Conservation (phyloP, 805 yeast species). For the Starmerella floricola region DNA sequence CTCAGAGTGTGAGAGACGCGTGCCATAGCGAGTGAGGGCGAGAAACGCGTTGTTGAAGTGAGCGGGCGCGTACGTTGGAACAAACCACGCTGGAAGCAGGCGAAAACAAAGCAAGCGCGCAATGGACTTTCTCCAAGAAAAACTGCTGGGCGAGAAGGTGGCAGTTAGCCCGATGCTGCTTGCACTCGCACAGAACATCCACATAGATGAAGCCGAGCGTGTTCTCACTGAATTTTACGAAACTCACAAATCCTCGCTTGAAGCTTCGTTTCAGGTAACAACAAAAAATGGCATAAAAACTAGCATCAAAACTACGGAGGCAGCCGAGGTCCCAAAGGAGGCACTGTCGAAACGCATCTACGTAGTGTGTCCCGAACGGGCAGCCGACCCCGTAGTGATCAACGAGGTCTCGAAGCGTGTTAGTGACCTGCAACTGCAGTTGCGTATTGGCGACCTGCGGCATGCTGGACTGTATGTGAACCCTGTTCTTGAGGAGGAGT, state of each 20-base stretch:
- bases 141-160: slow-evolving; percentile 7
- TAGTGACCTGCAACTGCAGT: slow-evolving; percentile 1
- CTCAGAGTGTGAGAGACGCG: too few relatives aligned
- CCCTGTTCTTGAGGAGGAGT: slow-evolving; percentile 6
- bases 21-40: too few relatives aligned
- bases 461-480: slow-evolving; percentile 6
- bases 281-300: not conserved
- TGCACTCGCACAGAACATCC: slow-evolving; percentile 3
- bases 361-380: slow-evolving; percentile 7
- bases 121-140: slow-evolving; percentile 10
- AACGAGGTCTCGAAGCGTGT: slow-evolving; percentile 1
- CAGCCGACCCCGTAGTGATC: slow-evolving; percentile 10
- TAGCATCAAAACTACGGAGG: not conserved
- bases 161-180: slow-evolving; percentile 9
- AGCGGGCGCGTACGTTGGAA: too few relatives aligned
- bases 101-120: not conserved
- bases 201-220: slow-evolving; percentile 3
- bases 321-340: not conserved
- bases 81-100: too few relatives aligned
- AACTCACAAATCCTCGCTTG: slow-evolving; percentile 1
- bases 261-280: slow-evolving; percentile 9
- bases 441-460: not conserved
- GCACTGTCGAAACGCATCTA: slow-evolving; percentile 1
- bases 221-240: slow-evolving; percentile 6
- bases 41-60: too few relatives aligned